These are phyloP conservation scores for Chondrus crispus DNA, from an alignment of 23 red algal genomes.

Conservation along the genomic window DNA sequence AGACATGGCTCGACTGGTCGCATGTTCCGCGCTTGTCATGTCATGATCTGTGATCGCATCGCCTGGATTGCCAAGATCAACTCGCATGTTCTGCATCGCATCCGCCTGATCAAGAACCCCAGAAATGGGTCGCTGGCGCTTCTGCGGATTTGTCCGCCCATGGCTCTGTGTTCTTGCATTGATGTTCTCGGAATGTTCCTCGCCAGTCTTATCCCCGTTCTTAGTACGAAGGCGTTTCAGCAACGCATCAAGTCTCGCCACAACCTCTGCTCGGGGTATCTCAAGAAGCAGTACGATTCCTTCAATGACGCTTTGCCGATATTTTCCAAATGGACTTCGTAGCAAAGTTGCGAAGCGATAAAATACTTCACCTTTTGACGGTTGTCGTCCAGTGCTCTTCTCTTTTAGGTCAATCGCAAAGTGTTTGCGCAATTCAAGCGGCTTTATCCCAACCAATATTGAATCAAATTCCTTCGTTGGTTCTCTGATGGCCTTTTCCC, in stretches of 20 bases:
- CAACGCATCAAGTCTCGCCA: conserved; percentile 15
- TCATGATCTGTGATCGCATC: neutral
- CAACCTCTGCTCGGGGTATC: neutral
- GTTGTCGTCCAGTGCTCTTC: conserved; percentile 7
- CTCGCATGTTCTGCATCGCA: neutral
- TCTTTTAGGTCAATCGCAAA: conserved; percentile 58
- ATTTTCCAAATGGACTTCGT: conserved; percentile 28
- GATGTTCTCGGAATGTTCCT: neutral
- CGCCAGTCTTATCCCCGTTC: neutral
- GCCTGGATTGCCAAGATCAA: neutral
- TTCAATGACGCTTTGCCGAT: conserved; percentile 44
- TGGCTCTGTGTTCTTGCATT: neutral
- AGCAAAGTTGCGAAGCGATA: conserved; percentile 37
- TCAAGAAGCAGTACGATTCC: conserved; percentile 41
- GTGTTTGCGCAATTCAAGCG: conserved; percentile 52
- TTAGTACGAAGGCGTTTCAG: conserved; percentile 3
- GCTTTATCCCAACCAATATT: conserved; percentile 12
- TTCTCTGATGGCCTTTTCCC: conserved; percentile 34
- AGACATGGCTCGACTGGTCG: conserved; percentile 25
- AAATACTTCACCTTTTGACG: conserved; percentile 37
- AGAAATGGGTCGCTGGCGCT: conserved; percentile 4
- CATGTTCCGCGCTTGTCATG: neutral
- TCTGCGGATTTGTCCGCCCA: conserved; percentile 4
- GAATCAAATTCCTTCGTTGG: conserved; percentile 3
- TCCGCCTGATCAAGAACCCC: neutral